Conservation (phyloP, 2,329 filamentous ascomycete genomes). For the Microsporum audouinii region DNA sequence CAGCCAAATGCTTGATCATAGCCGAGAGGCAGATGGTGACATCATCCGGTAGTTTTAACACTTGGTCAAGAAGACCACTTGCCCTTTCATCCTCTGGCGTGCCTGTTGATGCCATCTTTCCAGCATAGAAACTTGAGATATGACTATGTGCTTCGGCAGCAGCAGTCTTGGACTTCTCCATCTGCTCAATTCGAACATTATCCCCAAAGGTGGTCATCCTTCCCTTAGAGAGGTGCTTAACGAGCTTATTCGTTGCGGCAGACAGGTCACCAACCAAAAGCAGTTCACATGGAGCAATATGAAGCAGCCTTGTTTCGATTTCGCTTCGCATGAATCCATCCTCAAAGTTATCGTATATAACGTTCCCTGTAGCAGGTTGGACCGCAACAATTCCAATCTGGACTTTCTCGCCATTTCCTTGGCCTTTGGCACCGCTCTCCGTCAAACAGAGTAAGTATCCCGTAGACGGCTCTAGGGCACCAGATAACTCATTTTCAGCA, state of each 20-base stretch:
- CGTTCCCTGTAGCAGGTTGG: conserved; percentile 88
- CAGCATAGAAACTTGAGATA: conserved; percentile 85
- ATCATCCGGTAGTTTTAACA: conserved; percentile 70
- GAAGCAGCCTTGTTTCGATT: conserved; percentile 85
- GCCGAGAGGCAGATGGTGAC: conserved; percentile 88
- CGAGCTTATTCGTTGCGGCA: conserved; percentile 80
- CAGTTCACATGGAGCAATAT: conserved; percentile 93
- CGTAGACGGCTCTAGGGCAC: conserved; percentile 48
- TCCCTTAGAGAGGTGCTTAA: conserved; percentile 78
- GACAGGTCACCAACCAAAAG: conserved; percentile 84
- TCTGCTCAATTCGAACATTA: conserved; percentile 70
- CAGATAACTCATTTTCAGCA: conserved; percentile 56
- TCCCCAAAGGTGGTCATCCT: conserved; percentile 90
- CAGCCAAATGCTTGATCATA: conserved; percentile 86
- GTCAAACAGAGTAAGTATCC: conserved; percentile 93
- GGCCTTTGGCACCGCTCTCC: conserved; percentile 66
- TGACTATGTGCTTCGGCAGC: conserved; percentile 77
- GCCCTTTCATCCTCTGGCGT: conserved; percentile 45
- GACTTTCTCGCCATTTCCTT: conserved; percentile 84
- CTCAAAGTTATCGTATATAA: conserved; percentile 91
- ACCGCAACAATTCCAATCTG: conserved; percentile 86
- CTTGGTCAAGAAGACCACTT: conserved; percentile 65
- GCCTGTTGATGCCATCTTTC: conserved; percentile 57
- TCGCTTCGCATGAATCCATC: conserved; percentile 97
- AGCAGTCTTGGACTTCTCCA: conserved; percentile 65